phyloP scores from a whole-genome alignment of 2,329 filamentous ascomycete species.

The Trichoderma harzianum region DNA sequence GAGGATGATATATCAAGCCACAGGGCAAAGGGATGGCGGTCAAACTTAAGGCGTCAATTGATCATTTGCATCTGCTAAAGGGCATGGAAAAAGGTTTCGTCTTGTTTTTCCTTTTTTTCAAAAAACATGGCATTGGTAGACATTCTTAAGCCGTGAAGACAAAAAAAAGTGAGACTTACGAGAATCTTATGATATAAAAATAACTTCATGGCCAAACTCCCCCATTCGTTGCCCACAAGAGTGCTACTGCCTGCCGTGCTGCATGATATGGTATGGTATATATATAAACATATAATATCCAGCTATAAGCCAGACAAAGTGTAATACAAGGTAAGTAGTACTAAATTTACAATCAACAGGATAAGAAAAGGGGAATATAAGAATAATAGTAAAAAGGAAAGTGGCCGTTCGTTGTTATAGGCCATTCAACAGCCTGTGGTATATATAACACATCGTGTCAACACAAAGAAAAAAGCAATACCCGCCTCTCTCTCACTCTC shows the following conservation, averaged over 20 bases:
- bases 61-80: conserved; percentile 41
- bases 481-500: too few relatives aligned
- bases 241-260: neutral
- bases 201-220: conserved; percentile 7
- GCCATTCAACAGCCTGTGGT: neutral
- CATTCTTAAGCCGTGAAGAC: conserved; percentile 28
- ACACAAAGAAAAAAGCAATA: neutral
- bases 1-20: conserved; percentile 18
- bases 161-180: conserved; percentile 35
- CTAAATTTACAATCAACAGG: neutral
- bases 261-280: neutral
- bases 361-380: neutral
- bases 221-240: neutral
- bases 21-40: conserved; percentile 32
- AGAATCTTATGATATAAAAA: conserved; percentile 25
- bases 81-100: conserved; percentile 39
- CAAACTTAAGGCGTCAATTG: conserved; percentile 40
- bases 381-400: neutral
- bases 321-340: neutral
- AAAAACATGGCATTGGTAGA: conserved; percentile 33
- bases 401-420: neutral
- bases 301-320: neutral
- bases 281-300: neutral
- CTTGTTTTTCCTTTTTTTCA: conserved; percentile 29
- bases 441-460: neutral